phyloP scores from a whole-genome alignment of 352 stramenopile species.

The Achlya hypogyna region DNA sequence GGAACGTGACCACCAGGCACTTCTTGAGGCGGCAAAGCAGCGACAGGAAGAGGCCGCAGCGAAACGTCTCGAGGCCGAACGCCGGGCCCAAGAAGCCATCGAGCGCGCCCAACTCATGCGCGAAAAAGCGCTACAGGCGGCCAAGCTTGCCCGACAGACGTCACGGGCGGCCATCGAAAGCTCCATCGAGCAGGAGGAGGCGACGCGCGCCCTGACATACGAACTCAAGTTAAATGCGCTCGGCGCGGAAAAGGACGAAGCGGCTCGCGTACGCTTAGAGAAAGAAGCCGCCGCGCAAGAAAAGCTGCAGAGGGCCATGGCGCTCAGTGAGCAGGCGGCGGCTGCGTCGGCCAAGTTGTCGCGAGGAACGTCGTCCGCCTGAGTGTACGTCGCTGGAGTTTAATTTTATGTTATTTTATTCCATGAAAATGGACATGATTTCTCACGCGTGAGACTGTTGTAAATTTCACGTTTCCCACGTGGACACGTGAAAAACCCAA shows the following conservation, averaged over 20 bases:
- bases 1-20: conserved; percentile 32
- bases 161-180: conserved; percentile 60
- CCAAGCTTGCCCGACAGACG: conserved; percentile 50
- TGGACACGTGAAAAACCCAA: background rate
- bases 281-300: background rate
- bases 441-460: background rate
- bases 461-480: background rate
- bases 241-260: conserved; percentile 37
- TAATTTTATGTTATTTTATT: background rate
- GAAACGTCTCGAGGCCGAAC: conserved; percentile 60
- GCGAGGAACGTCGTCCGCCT: background rate
- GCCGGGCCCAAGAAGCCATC: conserved; percentile 41
- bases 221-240: conserved; percentile 40
- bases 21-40: conserved; percentile 40
- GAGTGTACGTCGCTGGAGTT: background rate
- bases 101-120: conserved; percentile 58
- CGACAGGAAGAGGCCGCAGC: conserved; percentile 52
- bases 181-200: conserved; percentile 50
- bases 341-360: background rate
- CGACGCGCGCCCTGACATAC: conserved; percentile 32
- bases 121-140: conserved; percentile 48
- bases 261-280: conserved; percentile 8
- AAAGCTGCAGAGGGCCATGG: background rate
- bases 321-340: background rate
- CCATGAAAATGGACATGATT: background rate